Conservation (phyloP, 495 filamentous ascomycete species). For the Xylaria nigripes region DNA sequence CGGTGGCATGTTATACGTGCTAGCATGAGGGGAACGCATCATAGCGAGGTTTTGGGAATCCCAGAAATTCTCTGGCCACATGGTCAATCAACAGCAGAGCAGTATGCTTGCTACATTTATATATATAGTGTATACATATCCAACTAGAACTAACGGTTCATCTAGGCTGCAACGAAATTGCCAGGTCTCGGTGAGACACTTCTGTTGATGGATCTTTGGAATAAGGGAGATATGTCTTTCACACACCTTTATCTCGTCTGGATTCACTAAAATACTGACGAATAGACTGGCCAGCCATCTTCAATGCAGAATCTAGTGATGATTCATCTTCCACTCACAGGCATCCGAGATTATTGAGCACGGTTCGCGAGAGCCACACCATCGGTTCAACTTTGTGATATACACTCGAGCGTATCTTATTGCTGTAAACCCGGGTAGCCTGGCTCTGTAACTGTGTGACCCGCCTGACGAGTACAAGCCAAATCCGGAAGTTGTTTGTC, state of each 20-base stretch:
- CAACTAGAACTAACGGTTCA: neutral
- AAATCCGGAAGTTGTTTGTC: too few relatives aligned
- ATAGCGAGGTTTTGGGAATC: neutral
- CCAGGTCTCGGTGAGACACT: neutral
- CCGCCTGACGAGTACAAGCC: too few relatives aligned
- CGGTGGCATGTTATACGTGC: neutral
- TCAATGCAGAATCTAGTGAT: too few relatives aligned
- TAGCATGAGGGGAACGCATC: neutral
- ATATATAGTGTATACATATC: too few relatives aligned
- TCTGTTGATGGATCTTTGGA: neutral
- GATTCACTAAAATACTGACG: too few relatives aligned
- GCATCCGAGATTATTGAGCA: neutral
- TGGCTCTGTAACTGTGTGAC: too few relatives aligned
- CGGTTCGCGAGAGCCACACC: too few relatives aligned
- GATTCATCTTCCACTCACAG: too few relatives aligned
- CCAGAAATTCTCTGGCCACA: neutral
- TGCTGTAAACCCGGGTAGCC: too few relatives aligned
- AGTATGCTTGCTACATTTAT: neutral
- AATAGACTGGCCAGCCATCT: too few relatives aligned
- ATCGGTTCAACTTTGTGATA: neutral
- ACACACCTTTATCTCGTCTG: neutral
- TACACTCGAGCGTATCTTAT: too few relatives aligned
- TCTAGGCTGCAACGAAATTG: neutral
- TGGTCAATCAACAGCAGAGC: neutral
- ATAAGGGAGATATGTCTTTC: neutral